Base-by-base conservation (phyloP, 1,139 yeast species). In the Taphrina sp. region DNA sequence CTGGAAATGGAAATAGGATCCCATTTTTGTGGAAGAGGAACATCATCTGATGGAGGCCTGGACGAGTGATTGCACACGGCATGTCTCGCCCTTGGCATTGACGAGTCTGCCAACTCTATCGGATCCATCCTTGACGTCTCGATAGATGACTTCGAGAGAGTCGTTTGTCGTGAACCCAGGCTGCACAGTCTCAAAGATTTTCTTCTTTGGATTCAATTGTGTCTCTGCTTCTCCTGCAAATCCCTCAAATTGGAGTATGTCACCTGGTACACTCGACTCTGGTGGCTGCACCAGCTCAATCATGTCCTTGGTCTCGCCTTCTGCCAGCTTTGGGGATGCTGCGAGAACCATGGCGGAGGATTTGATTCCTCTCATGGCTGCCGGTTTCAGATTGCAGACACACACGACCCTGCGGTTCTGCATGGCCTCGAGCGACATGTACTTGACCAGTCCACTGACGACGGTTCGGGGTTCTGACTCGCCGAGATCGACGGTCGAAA, bases 281-380 rank as follows among this genome's bases (percentile, higher is more conserved):
- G 99, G 99, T 59, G 97, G 97, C 71, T 85, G 84, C 63, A 92
- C 94, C 66, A 94, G 88, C 73, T 94, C 97, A 58, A 92, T 96
- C 38, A 69, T 70, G 22, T 76, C 77, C 52, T 78, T 82, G 39
- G 67, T 69, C 51, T 69, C 47, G 16, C 52, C 49, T 10, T 46
- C 51, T 2, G 39, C 56, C 19, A 38, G 14, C 12, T 35, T 36
- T 8, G 54, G 54, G 3, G 54, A 49, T 4, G 54, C 54, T 7
- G 54, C 54, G 8, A 57, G 39, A 47, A 92, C 97, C 98, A 94
- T 94, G 60, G 96, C 99, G 58, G 82, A 76, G 17, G 96, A 89
- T 72, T 89, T 89, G 70, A 92, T 82, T 61, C 98, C 97, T 70
- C 96, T 80, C 95, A 90, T 87, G 66, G 80, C 83, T 45, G 86